Conservation (phyloP, 139 green algal species). For the Coelastrella sp. region DNA sequence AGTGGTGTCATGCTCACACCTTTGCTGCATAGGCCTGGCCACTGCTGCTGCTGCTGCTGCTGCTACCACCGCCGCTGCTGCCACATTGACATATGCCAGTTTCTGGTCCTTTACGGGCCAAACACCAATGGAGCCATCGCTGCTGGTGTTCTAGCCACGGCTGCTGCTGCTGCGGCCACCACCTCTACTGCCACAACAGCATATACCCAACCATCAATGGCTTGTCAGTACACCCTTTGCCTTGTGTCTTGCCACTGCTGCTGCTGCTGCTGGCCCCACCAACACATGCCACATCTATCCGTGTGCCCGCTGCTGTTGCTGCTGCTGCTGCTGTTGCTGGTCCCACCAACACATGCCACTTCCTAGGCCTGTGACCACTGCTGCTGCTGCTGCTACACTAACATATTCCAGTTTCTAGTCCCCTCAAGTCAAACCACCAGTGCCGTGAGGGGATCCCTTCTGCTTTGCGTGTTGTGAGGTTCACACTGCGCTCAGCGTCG, state of each 20-base stretch:
- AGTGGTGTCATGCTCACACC: too few species aligned
- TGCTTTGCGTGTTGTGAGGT: background rate
- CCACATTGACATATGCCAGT: background rate
- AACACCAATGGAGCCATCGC: too few species aligned
- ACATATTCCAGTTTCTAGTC: background rate
- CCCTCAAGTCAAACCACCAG: slow-evolving; percentile 46
- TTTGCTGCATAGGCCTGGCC: too few species aligned
- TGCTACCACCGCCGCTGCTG: background rate
- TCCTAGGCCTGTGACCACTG: background rate
- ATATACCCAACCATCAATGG: background rate
- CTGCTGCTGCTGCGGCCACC: background rate
- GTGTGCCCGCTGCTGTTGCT: too few species aligned
- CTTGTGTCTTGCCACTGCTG: too few species aligned
- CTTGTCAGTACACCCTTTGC: background rate
- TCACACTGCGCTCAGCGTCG: background rate
- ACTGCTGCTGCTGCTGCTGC: background rate
- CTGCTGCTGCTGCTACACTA: background rate
- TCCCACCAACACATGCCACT: too few species aligned
- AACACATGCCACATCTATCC: too few species aligned
- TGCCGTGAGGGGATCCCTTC: slow-evolving; percentile 33
- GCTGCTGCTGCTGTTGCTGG: too few species aligned
- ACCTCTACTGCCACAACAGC: background rate
- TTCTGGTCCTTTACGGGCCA: too few species aligned
- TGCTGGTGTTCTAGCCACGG: too few species aligned
- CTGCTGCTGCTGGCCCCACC: too few species aligned